Conservation (phyloP, 331 rosid species). For the Prunus yedoensis region DNA sequence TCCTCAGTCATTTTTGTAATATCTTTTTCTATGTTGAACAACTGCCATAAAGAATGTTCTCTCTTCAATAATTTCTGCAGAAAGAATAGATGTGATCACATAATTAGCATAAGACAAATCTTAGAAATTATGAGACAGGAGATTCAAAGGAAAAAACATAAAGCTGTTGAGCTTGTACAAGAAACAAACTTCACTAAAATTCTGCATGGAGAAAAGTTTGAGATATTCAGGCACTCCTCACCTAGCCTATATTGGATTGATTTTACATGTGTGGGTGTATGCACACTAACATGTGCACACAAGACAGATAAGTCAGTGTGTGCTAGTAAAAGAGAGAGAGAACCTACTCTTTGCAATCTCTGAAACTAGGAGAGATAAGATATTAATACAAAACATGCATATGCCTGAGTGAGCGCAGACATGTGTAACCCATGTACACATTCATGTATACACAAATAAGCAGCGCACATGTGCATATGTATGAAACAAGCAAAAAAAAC, state of each 20-base stretch:
- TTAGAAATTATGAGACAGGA: not conserved
- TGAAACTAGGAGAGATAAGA: not conserved
- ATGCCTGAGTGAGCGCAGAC: not conserved
- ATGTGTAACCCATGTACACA: not conserved
- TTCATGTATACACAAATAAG: not conserved
- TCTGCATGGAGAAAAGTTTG: not conserved
- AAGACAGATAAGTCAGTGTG: not conserved
- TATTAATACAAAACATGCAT: not conserved
- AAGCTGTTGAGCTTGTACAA: not conserved
- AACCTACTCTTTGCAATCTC: not conserved
- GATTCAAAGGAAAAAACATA: not conserved
- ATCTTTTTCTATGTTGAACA: slow-evolving; percentile 70
- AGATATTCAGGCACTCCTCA: not conserved
- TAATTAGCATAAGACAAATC: not conserved
- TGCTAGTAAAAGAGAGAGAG: not conserved
- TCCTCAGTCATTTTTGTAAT: slow-evolving; percentile 55
- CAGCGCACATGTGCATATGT: not conserved
- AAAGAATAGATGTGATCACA: not conserved
- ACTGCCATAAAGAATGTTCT: slow-evolving; percentile 85
- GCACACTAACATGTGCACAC: not conserved
- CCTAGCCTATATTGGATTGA: not conserved
- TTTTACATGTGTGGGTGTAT: not conserved
- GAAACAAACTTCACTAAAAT: not conserved
- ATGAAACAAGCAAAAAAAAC: slow-evolving; percentile 16
- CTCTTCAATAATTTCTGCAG: slow-evolving; percentile 77